Percentiles rank a stretch among this genome's conserved stretches.
These are phyloP conservation scores for Alternaria ethzedia DNA, from an alignment of 2,329 filamentous ascomycete genomes.

Conservation along the genomic window DNA sequence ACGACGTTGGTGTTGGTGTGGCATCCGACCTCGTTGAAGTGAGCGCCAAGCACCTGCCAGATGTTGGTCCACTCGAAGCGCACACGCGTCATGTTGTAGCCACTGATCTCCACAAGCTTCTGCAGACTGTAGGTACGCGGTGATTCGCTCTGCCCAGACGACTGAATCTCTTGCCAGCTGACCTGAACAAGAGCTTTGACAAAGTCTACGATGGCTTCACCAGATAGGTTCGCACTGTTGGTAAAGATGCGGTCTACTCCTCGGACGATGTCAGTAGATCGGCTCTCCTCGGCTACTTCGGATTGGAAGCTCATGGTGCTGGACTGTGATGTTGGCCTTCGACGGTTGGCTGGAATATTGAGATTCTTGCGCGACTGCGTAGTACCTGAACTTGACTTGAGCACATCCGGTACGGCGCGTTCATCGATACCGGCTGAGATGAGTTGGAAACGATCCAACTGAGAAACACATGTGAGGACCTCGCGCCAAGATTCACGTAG, in stretches of 20 bases:
- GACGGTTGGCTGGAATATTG: conserved; percentile 63
- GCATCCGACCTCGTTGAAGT: conserved; percentile 97
- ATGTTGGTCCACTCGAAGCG: conserved; percentile 98
- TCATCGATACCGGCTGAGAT: conserved; percentile 96
- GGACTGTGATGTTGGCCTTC: conserved; percentile 54
- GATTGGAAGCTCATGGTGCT: conserved; percentile 62
- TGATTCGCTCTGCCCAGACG: conserved; percentile 92
- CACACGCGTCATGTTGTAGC: conserved; percentile 99
- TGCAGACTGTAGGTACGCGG: conserved; percentile 96
- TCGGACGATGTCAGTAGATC: conserved; percentile 90
- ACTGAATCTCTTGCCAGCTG: conserved; percentile 99
- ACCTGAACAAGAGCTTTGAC: conserved; percentile 91
- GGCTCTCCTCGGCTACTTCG: conserved; percentile 89
- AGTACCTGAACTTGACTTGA: conserved; percentile 69
- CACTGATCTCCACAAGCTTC: conserved; percentile 97
- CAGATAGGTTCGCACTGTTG: conserved; percentile 90
- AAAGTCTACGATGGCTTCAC: conserved; percentile 95
- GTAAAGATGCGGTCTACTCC: conserved; percentile 96
- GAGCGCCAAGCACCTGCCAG: conserved; percentile 95
- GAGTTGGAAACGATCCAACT: conserved; percentile 92
- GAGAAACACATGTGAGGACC: conserved; percentile 91
- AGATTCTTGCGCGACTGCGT: conserved; percentile 70
- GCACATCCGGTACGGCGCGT: conserved; percentile 88
- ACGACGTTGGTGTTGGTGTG: conserved; percentile 96
- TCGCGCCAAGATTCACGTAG: conserved; percentile 94